A percentile compares a stretch with the other conserved stretches of the same genome.
These are phyloP conservation scores for Ophioceras dolichostomum DNA, from an alignment of 2,329 filamentous ascomycete genomes.

Conservation along the genomic window DNA sequence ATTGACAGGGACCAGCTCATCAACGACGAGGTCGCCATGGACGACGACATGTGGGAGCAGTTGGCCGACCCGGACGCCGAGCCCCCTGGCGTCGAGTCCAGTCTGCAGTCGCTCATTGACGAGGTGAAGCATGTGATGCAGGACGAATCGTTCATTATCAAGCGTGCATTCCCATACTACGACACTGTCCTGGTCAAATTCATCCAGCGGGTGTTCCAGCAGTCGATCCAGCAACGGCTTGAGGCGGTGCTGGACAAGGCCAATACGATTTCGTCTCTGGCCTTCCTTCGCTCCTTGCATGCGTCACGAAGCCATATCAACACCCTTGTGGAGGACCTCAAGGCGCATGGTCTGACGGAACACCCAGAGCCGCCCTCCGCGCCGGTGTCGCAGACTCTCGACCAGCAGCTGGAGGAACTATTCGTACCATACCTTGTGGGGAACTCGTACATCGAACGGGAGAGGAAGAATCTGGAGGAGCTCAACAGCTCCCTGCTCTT, in stretches of 20 bases:
- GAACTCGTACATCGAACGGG: conserved; percentile 58
- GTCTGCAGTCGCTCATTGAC: conserved; percentile 81
- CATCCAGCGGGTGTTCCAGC: conserved; percentile 90
- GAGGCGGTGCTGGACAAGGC: conserved; percentile 96
- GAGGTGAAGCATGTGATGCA: conserved; percentile 94
- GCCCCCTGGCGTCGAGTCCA: conserved; percentile 81
- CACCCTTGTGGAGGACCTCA: conserved; percentile 79
- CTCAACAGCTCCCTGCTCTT: conserved; percentile 85
- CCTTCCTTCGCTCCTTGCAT: conserved; percentile 83
- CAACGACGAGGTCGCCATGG: conserved; percentile 68
- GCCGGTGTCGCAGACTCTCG: conserved; percentile 65
- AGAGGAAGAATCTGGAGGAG: conserved; percentile 61
- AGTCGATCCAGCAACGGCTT: conserved; percentile 90
- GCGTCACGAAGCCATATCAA: conserved; percentile 84
- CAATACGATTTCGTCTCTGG: conserved; percentile 77
- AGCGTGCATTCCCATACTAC: conserved; percentile 89
- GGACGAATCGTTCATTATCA: conserved; percentile 94
- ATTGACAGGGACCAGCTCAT: conserved; percentile 91
- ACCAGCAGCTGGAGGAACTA: conserved; percentile 65
- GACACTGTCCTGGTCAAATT: conserved; percentile 91
- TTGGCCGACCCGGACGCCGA: conserved; percentile 91
- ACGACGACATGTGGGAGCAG: conserved; percentile 74
- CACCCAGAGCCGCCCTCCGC: conserved; percentile 85
- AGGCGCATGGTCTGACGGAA: conserved; percentile 87
- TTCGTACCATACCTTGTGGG: conserved; percentile 60